Evolutionary conservation across 202 grass and related monocot species (phyloP), one percentile per base, ranked within the genome.

Genomic region (Eragrostis tef): DNA sequence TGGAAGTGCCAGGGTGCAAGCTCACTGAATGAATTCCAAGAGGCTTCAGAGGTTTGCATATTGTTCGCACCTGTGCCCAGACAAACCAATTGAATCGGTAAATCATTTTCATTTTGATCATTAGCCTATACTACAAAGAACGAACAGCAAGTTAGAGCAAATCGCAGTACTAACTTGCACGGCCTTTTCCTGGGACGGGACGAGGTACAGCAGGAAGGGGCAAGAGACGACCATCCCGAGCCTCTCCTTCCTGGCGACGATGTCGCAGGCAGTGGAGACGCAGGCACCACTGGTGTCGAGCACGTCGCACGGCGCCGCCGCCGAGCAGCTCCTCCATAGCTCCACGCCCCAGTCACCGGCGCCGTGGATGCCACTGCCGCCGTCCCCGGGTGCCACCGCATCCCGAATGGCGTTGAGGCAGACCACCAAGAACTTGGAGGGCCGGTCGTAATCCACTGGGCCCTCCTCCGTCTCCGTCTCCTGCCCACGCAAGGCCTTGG

Each of bases 1-100:
- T 61, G 9, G 90, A 88, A 47, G 89, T 83, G 0, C 88, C 80
- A 7, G 88, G 80, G 60, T 95, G 96, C 83, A 99, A 91, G 87
- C 90, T 95, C 41, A 99, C 90, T 13, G 96, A 88, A 86, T 93
- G 96, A 71, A 95, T 87, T 41, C 96, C 92, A 69, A 99, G 85
- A 46, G 85, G 4, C 67, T 93, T 99, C 4, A 99, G 70, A 11
- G 89, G 87, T 50, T 93, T 98, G 80, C 90, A 98, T 64, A 95
- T 70, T 2, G 90, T 88, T 52, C 90, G 90, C 46, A 91, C 88
- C 93, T 97, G 72, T 97, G 72, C 26, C 6, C 64, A 90, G 67
- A 45, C 27, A 80, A 20, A 29, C 5, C 14, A 71, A 43, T 62
- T 64, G 9, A 71, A 71, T 61, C 60, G 68, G 0, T 9, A 76